These are phyloP conservation scores for Aspergillus fructus DNA, from an alignment of 2,329 filamentous ascomycete species.

Conservation along the genomic window DNA sequence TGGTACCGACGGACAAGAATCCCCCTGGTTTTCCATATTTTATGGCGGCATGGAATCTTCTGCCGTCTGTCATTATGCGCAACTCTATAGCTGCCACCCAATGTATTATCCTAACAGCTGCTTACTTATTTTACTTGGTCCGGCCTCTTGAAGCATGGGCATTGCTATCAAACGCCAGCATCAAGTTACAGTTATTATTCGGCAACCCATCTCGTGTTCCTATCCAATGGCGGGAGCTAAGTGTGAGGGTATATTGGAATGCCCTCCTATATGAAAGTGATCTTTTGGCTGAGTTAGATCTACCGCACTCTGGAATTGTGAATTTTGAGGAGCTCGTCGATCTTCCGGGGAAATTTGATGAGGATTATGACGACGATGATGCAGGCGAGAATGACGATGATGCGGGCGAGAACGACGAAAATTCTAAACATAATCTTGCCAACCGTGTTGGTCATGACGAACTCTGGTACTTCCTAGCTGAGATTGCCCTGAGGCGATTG, in stretches of 20 bases:
- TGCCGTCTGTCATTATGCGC: slow-evolving; percentile 75
- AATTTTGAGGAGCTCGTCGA: slow-evolving; percentile 79
- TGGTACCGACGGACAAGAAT: slow-evolving; percentile 66
- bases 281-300: slow-evolving; percentile 73
- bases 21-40: slow-evolving; percentile 78
- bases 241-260: slow-evolving; percentile 82
- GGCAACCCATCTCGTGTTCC: slow-evolving; percentile 72
- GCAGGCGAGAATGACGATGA: slow-evolving; percentile 10
- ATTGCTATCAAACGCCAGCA: slow-evolving; percentile 73
- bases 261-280: slow-evolving; percentile 78
- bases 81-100: slow-evolving; percentile 77
- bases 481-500: slow-evolving; percentile 74
- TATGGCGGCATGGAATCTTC: slow-evolving; percentile 73
- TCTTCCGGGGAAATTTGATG: slow-evolving; percentile 73
- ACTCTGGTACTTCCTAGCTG: slow-evolving; percentile 81
- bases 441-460: slow-evolving; percentile 70
- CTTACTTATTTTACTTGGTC: slow-evolving; percentile 80
- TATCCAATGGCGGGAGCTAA: slow-evolving; percentile 67
- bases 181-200: slow-evolving; percentile 75
- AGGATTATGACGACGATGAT: slow-evolving; percentile 32
- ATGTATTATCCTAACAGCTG: slow-evolving; percentile 76
- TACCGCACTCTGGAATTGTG: slow-evolving; percentile 79
- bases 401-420: slow-evolving; percentile 7
- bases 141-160: slow-evolving; percentile 82
- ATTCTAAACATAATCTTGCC: slow-evolving; percentile 28